A percentile compares a stretch with the other conserved stretches of the same genome.
Evolutionary conservation across 768 basidiomycete species (phyloP).

Genomic region (Agaricus blazei): DNA sequence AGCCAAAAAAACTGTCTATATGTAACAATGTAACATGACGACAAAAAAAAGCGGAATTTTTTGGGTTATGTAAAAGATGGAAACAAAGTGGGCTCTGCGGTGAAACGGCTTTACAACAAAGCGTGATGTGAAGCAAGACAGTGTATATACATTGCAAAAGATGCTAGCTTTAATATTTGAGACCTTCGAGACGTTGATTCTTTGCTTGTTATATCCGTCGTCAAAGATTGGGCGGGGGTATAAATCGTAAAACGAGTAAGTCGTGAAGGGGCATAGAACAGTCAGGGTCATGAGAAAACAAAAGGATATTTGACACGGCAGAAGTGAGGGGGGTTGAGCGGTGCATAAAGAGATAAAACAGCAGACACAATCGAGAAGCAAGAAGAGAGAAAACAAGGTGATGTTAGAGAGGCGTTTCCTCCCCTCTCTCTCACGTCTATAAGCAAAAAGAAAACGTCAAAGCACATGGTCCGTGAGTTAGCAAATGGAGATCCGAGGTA

Average conservation of each 20-base stretch:
- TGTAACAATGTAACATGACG: neutral
- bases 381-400: neutral
- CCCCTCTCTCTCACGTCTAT: neutral
- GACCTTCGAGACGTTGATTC: neutral
- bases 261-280: no score
- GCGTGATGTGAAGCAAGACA: neutral
- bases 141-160: constrained; percentile 3
- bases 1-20: neutral
- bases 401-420: neutral
- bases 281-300: neutral
- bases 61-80: neutral
- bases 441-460: neutral
- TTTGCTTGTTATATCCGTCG: neutral
- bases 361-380: neutral
- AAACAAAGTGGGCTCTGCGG: neutral
- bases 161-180: neutral
- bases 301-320: neutral
- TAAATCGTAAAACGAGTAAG: no score
- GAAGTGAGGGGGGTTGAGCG: neutral
- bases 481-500: neutral
- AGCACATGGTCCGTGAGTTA: neutral
- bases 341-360: neutral
- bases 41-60: neutral
- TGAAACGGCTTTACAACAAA: no score
- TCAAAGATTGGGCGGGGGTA: no score